Evolutionary conservation across 805 yeast species (phyloP).

Genomic region (Wickerhamiella kurtzmanii): DNA sequence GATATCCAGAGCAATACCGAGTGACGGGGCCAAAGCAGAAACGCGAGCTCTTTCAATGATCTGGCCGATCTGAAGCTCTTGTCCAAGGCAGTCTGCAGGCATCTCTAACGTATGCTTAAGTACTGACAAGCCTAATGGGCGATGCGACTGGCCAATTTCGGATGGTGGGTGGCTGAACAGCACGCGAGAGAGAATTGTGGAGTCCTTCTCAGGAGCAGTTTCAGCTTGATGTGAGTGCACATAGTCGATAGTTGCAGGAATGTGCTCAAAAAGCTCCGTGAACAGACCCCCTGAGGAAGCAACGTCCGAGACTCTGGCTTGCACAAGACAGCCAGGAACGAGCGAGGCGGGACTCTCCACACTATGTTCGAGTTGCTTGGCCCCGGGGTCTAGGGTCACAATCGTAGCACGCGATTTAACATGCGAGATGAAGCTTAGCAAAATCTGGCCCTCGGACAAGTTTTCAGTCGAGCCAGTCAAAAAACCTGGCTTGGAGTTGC

Average conservation of each 20-base stretch:
- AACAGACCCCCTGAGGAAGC: constrained; percentile 43
- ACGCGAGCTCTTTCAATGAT: constrained; percentile 42
- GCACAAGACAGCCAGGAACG: constrained; percentile 73
- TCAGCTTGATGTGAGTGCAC: constrained; percentile 43
- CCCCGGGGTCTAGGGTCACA: constrained; percentile 23
- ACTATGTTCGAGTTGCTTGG: constrained; percentile 33
- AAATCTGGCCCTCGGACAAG: constrained; percentile 48
- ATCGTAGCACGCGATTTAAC: constrained; percentile 12
- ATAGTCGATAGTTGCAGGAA: constrained; percentile 55
- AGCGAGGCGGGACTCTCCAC: constrained; percentile 42
- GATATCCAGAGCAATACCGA: constrained; percentile 30
- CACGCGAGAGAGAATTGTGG: constrained; percentile 11
- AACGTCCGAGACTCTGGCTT: constrained; percentile 52
- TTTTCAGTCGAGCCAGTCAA: constrained; percentile 73
- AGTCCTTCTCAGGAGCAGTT: constrained; percentile 2
- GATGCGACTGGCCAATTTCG: constrained; percentile 30
- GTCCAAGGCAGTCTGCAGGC: constrained; percentile 11
- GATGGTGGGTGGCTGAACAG: constrained; percentile 18
- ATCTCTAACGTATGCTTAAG: constrained; percentile 40
- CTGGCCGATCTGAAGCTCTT: constrained; percentile 69
- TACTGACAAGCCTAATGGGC: constrained; percentile 50
- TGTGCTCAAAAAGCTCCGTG: constrained; percentile 62
- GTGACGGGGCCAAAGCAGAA: constrained; percentile 33
- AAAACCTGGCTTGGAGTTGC: constrained; percentile 32
- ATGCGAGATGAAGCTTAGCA: constrained; percentile 41